Percentiles rank a stretch among this genome's conserved stretches.
Evolutionary conservation across 2,329 filamentous ascomycete species (phyloP).

Genomic region (Chaetomium globosum): DNA sequence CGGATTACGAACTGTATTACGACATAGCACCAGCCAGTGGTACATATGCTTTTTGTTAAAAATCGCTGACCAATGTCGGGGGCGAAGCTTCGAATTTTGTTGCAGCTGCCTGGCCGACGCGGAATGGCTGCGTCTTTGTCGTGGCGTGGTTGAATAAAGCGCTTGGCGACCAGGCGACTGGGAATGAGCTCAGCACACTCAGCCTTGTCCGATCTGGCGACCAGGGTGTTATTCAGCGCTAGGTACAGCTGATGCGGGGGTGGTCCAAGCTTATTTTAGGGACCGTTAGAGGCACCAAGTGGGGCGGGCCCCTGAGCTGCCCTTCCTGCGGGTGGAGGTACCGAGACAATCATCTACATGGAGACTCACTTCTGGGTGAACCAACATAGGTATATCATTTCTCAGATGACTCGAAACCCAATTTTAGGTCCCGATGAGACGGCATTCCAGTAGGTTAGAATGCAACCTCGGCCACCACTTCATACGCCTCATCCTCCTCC

Average conservation of each 20-base stretch:
- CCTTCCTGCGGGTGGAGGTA: too few species aligned
- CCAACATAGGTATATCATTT: not conserved
- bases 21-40: slow-evolving; percentile 3
- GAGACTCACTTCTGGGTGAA: too few species aligned
- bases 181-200: not conserved
- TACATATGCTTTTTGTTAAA: not conserved
- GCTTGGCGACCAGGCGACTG: slow-evolving; percentile 15
- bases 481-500: slow-evolving; percentile 57
- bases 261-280: slow-evolving; percentile 25
- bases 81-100: slow-evolving; percentile 9
- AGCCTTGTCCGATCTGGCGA: slow-evolving; percentile 22
- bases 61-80: slow-evolving; percentile 19
- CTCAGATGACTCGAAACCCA: not conserved
- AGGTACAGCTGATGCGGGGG: slow-evolving; percentile 18
- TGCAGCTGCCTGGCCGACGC: slow-evolving; percentile 24
- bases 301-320: not conserved
- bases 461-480: slow-evolving; percentile 54
- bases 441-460: slow-evolving; percentile 37
- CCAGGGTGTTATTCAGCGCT: slow-evolving; percentile 1
- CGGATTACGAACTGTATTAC: slow-evolving; percentile 8
- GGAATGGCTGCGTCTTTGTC: not conserved
- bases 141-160: not conserved
- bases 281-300: not conserved
- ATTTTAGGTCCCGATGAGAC: not conserved
- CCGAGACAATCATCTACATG: too few species aligned